Conservation (phyloP, 495 filamentous ascomycete genomes). For the Terfezia claveryi region DNA sequence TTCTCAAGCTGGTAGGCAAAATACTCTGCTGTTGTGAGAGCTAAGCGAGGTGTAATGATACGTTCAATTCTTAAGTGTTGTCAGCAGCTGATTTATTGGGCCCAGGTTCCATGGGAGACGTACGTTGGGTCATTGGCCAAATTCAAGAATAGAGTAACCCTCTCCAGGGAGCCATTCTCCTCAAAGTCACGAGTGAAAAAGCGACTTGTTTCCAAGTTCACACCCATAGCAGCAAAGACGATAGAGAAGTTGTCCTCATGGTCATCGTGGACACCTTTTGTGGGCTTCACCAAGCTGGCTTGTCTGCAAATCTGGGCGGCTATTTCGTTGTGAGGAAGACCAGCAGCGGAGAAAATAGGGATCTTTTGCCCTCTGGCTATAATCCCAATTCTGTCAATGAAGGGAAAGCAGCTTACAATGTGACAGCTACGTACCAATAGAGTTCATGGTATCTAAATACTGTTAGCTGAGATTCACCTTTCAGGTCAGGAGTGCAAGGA, state of each 20-base stretch:
- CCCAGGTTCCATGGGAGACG: conserved; percentile 12
- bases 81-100: conserved; percentile 1
- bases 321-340: conserved; percentile 98
- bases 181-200: conserved; percentile 99
- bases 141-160: conserved; percentile 92
- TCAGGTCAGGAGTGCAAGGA: neutral
- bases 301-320: conserved; percentile 95
- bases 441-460: conserved; percentile 82
- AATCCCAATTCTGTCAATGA: neutral
- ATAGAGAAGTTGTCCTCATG: conserved; percentile 99
- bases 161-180: conserved; percentile 96
- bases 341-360: conserved; percentile 94
- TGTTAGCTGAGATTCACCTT: neutral
- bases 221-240: conserved; percentile 99
- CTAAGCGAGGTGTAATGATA: conserved; percentile 98
- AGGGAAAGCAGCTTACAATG: neutral
- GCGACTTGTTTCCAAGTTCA: conserved; percentile 94
- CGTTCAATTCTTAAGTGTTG: conserved; percentile 58
- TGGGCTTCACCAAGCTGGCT: conserved; percentile 70
- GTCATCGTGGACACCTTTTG: conserved; percentile 86
- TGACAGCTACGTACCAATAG: conserved; percentile 35
- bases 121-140: conserved; percentile 97
- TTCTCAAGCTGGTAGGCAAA: conserved; percentile 99
- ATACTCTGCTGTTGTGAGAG: conserved; percentile 93
- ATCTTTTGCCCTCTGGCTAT: conserved; percentile 90